These are phyloP conservation scores for Saccharomycopsis hybrid DNA, from an alignment of 1,139 yeast genomes.

Conservation along the genomic window DNA sequence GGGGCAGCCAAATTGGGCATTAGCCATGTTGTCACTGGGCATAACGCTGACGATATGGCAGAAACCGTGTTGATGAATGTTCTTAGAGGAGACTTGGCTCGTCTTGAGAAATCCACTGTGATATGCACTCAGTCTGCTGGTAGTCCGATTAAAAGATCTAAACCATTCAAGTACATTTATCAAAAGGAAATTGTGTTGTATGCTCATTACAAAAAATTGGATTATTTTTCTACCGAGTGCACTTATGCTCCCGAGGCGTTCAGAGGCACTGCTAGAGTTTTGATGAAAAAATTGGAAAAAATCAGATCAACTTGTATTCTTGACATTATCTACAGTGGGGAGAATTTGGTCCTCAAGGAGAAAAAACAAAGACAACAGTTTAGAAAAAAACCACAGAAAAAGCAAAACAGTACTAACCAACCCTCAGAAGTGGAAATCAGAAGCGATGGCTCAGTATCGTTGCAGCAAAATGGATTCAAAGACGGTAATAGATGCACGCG, in stretches of 20 bases:
- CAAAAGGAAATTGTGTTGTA: conserved; percentile 96
- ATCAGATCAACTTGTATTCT: conserved; percentile 89
- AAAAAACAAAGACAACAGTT: conserved; percentile 32
- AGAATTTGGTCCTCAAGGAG: conserved; percentile 63
- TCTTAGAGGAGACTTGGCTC: conserved; percentile 90
- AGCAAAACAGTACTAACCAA: neutral
- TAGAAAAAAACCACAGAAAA: conserved; percentile 24
- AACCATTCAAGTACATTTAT: conserved; percentile 92
- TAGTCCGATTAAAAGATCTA: conserved; percentile 81
- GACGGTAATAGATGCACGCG: conserved; percentile 76
- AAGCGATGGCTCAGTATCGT: conserved; percentile 53
- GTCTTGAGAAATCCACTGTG: conserved; percentile 85
- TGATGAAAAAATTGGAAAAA: conserved; percentile 83
- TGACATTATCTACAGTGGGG: conserved; percentile 93
- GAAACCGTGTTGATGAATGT: conserved; percentile 95
- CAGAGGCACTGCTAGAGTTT: conserved; percentile 92
- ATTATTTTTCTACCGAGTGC: conserved; percentile 96
- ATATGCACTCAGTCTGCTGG: conserved; percentile 78
- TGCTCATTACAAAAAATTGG: conserved; percentile 93
- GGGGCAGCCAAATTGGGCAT: conserved; percentile 90
- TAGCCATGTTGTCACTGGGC: conserved; percentile 93
- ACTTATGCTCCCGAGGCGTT: conserved; percentile 98
- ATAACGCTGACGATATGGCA: conserved; percentile 99
- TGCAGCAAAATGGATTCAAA: conserved; percentile 33
- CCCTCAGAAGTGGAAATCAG: conserved; percentile 44